A percentile compares a stretch with the other conserved stretches of the same genome.
phyloP scores from a whole-genome alignment of 805 yeast species.

The Candida oleophila region DNA sequence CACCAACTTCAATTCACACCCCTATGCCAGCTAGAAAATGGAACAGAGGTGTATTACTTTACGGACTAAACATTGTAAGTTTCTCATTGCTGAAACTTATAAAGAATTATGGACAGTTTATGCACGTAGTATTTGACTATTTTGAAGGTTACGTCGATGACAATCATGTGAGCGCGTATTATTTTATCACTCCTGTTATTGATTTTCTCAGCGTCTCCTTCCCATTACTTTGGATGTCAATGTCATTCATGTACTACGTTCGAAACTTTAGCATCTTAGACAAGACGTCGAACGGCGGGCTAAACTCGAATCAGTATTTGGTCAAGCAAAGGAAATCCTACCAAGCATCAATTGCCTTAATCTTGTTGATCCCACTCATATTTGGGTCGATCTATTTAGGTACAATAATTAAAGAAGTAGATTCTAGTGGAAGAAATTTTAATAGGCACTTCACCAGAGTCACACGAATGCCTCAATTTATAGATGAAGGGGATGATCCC shows the following conservation, averaged over 20 bases:
- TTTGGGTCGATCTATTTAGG: not conserved
- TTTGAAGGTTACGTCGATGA: not conserved
- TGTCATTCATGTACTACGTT: not conserved
- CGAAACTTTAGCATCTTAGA: not conserved
- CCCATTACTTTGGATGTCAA: not conserved
- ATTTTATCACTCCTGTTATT: not conserved
- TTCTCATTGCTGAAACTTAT: not conserved
- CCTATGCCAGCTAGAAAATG: not conserved
- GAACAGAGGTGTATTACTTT: not conserved
- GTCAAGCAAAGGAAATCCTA: not conserved
- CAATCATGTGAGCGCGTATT: not conserved
- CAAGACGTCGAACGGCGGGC: not conserved
- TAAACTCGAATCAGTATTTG: not conserved
- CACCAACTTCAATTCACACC: not conserved
- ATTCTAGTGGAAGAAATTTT: not conserved
- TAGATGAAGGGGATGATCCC: too few relatives aligned
- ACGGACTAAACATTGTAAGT: not conserved
- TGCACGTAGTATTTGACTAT: not conserved
- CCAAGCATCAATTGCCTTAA: not conserved
- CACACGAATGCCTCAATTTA: too few relatives aligned
- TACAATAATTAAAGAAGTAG: not conserved
- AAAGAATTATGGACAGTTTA: not conserved
- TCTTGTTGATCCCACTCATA: not conserved
- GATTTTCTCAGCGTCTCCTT: not conserved
- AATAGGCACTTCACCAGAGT: too few relatives aligned